Evolutionary conservation across 495 filamentous ascomycete species (phyloP).

Genomic region (Penicillium coprophilum): DNA sequence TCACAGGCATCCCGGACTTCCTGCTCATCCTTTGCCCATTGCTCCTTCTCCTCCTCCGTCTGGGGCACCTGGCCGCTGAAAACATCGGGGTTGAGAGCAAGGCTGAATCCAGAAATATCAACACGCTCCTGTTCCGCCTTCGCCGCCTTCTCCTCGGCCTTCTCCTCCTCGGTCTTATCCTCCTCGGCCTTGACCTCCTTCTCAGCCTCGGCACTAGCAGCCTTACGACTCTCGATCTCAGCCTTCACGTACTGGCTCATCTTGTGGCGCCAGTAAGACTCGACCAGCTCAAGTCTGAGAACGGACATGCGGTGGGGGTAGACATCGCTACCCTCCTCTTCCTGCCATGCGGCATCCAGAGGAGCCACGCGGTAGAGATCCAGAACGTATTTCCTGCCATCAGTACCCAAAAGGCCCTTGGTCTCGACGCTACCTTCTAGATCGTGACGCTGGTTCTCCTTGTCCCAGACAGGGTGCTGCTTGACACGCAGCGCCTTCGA

Average conservation of each 20-base stretch:
- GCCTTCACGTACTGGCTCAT: constrained; percentile 80
- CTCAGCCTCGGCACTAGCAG: constrained; percentile 45
- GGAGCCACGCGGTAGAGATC: constrained; percentile 95
- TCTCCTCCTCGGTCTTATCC: constrained; percentile 38
- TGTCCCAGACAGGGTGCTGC: constrained; percentile 97
- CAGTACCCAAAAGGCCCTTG: constrained; percentile 95
- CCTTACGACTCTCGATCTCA: constrained; percentile 63
- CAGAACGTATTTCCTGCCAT: constrained; percentile 94
- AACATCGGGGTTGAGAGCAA: constrained; percentile 91
- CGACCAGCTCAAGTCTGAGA: constrained; percentile 83
- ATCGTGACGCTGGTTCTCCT: constrained; percentile 84
- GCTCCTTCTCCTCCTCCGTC: constrained; percentile 83
- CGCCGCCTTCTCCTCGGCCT: constrained; percentile 31
- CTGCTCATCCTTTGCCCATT: constrained; percentile 81
- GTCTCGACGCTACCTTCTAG: constrained; percentile 97
- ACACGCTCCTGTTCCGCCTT: constrained; percentile 58
- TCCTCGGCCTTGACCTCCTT: constrained; percentile 41
- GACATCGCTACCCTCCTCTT: constrained; percentile 61
- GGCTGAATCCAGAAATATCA: constrained; percentile 82
- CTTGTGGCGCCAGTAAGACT: constrained; percentile 77
- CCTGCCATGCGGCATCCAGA: constrained; percentile 86
- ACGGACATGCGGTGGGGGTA: constrained; percentile 98
- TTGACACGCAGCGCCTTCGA: constrained; percentile 85
- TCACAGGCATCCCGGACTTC: constrained; percentile 83
- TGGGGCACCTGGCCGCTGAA: constrained; percentile 91